Evolutionary conservation across 2,329 filamentous ascomycete species (phyloP), one percentile per base, ranked within the genome.

Genomic region (Hymenoscyphus linearis): DNA sequence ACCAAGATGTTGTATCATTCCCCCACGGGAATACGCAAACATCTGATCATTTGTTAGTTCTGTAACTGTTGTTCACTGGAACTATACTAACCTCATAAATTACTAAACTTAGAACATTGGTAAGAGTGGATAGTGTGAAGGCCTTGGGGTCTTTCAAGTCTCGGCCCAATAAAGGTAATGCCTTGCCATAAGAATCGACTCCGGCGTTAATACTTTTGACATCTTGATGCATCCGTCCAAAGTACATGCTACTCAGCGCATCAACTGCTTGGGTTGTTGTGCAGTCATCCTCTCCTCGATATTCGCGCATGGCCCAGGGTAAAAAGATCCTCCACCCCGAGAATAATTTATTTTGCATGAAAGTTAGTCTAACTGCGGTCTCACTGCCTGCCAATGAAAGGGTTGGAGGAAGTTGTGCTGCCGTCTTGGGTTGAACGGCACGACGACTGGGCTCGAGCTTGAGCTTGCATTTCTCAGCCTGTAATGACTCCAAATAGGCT

Each of bases 191-290:
- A 31, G 57, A 59, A 14, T 57, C 57, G 27, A 62, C 62, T 2
- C 62, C 60, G 13, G 27, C 36, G 37, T 62, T 60, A 22, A 65
- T 35, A 18, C 55, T 60, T 10, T 59, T 35, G 26, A 55, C 37
- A 18, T 62, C 54, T 34, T 44, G 58, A 25, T 65, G 57, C 27
- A 63, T 55, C 12, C 64, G 59, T 31, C 61, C 64, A 36, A 60
- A 65, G 26, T 61, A 65, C 4, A 64, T 40, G 26, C 59, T 56
- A 37, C 64, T 64, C 34, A 65, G 36, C 4, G 64, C 64, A 22
- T 55, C 59, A 18, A 65, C 55, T 7, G 64, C 52, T 34, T 65
- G 64, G 4, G 61, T 65, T n/a, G 64, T 62, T 25, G 64, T 64
- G 31, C 64, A 65, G 22, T 62, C 47, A 13, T 63, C 64, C 7